phyloP scores from a whole-genome alignment of 2,329 filamentous ascomycete species.

The Endoconidiophora polonica region DNA sequence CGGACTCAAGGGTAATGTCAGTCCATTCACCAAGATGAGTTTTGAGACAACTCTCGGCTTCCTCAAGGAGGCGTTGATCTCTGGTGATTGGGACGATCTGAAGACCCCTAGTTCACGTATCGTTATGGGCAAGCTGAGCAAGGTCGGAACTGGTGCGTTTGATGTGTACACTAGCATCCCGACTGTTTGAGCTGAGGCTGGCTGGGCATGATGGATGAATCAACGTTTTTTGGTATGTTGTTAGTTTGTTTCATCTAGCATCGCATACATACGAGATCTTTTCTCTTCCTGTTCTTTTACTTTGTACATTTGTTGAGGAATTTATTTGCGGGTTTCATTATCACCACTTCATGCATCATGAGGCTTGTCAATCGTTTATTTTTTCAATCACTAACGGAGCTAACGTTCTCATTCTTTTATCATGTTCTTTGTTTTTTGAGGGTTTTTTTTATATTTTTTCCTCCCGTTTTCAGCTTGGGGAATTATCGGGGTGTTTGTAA shows the following conservation, averaged over 20 bases:
- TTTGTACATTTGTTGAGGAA: neutral
- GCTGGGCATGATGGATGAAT: slow-evolving; percentile 18
- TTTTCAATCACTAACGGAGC: too few relatives aligned
- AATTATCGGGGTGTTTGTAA: neutral
- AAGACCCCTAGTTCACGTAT: slow-evolving; percentile 73
- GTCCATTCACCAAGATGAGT: slow-evolving; percentile 96
- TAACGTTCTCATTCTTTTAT: too few relatives aligned
- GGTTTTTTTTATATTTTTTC: too few relatives aligned
- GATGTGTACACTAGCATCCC: slow-evolving; percentile 58
- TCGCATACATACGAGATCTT: neutral
- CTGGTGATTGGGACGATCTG: slow-evolving; percentile 80
- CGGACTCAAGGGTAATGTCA: slow-evolving; percentile 68
- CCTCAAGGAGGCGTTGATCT: slow-evolving; percentile 78
- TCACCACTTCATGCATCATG: neutral
- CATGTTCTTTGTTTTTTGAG: too few relatives aligned
- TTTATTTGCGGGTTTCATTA: neutral
- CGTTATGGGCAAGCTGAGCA: slow-evolving; percentile 68
- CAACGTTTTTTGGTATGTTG: neutral
- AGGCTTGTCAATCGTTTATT: too few relatives aligned
- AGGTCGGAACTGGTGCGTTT: slow-evolving; percentile 79
- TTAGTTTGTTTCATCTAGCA: neutral
- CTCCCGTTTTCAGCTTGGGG: too few relatives aligned
- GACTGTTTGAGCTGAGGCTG: slow-evolving; percentile 25
- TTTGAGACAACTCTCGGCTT: slow-evolving; percentile 96
- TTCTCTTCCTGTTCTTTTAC: neutral